Evolutionary conservation across 2,329 filamentous ascomycete genomes (phyloP).

Genomic region (Colletotrichum tamarilloi): DNA sequence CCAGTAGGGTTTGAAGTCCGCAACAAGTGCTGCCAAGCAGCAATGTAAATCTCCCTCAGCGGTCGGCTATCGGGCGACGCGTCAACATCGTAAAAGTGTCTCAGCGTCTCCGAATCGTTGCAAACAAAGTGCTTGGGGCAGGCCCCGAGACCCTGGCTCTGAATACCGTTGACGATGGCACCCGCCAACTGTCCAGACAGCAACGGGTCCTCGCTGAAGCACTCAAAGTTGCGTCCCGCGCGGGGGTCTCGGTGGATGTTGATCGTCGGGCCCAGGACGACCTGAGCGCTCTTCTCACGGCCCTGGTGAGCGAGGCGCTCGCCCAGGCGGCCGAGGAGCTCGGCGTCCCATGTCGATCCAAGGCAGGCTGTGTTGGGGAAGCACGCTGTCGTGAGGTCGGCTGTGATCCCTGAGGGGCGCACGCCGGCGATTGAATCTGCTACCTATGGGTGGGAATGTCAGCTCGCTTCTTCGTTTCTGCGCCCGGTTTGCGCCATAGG

Average conservation of each 20-base stretch:
- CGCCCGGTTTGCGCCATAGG: neutral
- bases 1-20: constrained; percentile 30
- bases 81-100: constrained; percentile 37
- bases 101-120: constrained; percentile 45
- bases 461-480: neutral
- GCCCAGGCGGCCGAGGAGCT: constrained; percentile 31
- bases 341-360: constrained; percentile 37
- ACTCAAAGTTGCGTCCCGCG: constrained; percentile 57
- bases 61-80: constrained; percentile 18
- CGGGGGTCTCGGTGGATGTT: constrained; percentile 56
- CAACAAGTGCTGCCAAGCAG: constrained; percentile 37
- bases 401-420: constrained; percentile 30
- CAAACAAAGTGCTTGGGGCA: constrained; percentile 54
- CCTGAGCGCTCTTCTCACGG: constrained; percentile 72
- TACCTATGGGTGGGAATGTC: constrained; percentile 6
- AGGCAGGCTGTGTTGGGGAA: constrained; percentile 37
- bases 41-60: constrained; percentile 38
- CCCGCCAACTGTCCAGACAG: constrained; percentile 53
- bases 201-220: constrained; percentile 55
- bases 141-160: constrained; percentile 47
- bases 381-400: constrained; percentile 34
- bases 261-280: constrained; percentile 73
- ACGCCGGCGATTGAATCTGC: constrained; percentile 37
- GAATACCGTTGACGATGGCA: constrained; percentile 52
- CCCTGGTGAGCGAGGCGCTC: constrained; percentile 36